These are phyloP conservation scores for Triticum turgidum DNA, from an alignment of 176 grass and related monocot species.

Conservation along the genomic window DNA sequence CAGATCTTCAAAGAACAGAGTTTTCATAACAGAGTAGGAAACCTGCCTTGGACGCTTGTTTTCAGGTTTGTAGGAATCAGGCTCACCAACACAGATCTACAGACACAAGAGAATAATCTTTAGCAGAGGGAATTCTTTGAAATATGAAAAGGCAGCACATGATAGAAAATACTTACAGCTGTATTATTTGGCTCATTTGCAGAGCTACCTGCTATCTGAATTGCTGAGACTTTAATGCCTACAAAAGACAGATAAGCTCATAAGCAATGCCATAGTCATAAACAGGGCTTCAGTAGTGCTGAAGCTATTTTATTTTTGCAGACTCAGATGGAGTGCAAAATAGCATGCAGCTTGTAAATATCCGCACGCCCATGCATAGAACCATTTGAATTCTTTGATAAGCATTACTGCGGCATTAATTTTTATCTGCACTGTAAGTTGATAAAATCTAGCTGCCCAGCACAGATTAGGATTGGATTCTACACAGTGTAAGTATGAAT, in stretches of 20 bases:
- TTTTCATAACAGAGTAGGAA: not conserved
- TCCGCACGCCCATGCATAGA: not conserved
- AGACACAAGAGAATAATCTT: not conserved
- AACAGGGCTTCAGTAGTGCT: not conserved
- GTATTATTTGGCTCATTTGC: conserved; percentile 3
- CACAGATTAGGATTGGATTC: not conserved
- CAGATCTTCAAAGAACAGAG: not conserved
- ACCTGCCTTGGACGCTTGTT: conserved; percentile 5
- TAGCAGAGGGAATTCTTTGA: not conserved
- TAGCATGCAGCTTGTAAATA: not conserved
- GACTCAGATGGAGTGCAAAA: not conserved
- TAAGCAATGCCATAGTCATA: not conserved
- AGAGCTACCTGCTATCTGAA: not conserved
- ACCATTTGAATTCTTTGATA: not conserved
- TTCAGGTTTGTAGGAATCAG: not conserved
- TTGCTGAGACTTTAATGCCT: conserved; percentile 1
- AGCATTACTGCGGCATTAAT: not conserved
- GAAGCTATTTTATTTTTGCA: not conserved
- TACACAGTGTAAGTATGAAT: not conserved
- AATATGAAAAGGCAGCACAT: not conserved
- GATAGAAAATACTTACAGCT: not conserved
- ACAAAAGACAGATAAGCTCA: not conserved
- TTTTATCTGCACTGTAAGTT: not conserved
- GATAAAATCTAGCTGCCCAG: not conserved
- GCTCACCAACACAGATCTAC: not conserved